Conservation (phyloP, 164 flowering plant species). For the Kingdonia uniflora region DNA sequence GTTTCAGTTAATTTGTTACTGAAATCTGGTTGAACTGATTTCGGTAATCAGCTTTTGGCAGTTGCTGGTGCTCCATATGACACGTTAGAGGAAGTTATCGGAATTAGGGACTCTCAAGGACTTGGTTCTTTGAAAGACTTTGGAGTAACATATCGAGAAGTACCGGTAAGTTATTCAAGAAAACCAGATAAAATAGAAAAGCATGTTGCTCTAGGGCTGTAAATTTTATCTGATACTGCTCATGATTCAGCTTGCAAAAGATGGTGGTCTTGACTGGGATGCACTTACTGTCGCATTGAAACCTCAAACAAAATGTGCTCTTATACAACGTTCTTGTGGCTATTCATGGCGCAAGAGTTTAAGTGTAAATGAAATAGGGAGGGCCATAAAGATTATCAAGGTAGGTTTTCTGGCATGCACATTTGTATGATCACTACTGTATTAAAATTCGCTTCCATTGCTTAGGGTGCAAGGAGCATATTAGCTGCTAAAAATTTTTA, state of each 20-base stretch:
- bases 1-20: slow-evolving; percentile 3
- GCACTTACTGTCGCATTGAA: slow-evolving; percentile 40
- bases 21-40: slow-evolving; percentile 17
- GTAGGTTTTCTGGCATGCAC: slow-evolving; percentile 14
- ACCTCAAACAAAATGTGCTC: slow-evolving; percentile 77
- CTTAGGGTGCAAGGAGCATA: too few relatives aligned
- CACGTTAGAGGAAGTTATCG: slow-evolving; percentile 87
- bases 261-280: slow-evolving; percentile 77
- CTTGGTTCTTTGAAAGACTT: slow-evolving; percentile 74
- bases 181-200: background rate
- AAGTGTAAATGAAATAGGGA: slow-evolving; percentile 62
- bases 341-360: slow-evolving; percentile 85
- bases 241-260: slow-evolving; percentile 54
- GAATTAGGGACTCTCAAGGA: slow-evolving; percentile 59
- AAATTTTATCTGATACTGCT: slow-evolving; percentile 2
- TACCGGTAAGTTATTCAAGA: slow-evolving; percentile 39
- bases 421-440: background rate
- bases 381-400: slow-evolving; percentile 70
- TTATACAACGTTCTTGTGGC: slow-evolving; percentile 88
- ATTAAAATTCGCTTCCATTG: background rate
- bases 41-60: slow-evolving; percentile 67
- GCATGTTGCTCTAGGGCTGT: background rate
- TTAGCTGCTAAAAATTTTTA: too few relatives aligned
- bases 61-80: slow-evolving; percentile 94
- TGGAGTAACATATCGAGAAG: slow-evolving; percentile 66